Conservation (phyloP, 2,329 filamentous ascomycete genomes). For the Niveomyces coronatus region DNA sequence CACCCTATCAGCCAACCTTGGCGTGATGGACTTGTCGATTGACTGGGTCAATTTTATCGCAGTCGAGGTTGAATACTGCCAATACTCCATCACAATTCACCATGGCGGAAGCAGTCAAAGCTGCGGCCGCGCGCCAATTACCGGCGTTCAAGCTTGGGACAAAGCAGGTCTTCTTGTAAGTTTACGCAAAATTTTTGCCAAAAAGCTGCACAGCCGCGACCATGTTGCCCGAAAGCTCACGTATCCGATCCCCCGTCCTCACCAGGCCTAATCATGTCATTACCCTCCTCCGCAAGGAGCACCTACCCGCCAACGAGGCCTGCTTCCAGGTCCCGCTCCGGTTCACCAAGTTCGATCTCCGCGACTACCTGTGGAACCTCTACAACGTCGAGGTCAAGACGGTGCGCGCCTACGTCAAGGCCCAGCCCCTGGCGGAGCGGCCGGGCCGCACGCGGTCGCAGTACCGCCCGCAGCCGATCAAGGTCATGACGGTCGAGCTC, state of each 20-base stretch:
- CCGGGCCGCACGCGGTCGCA: slow-evolving; percentile 41
- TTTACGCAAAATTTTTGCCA: slow-evolving; percentile 1
- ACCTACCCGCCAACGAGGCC: slow-evolving; percentile 69
- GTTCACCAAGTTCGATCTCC: slow-evolving; percentile 93
- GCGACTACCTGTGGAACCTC: slow-evolving; percentile 83
- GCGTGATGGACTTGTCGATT: not conserved
- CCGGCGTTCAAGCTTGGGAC: slow-evolving; percentile 38
- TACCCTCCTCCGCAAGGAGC: slow-evolving; percentile 62
- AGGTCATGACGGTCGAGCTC: slow-evolving; percentile 94
- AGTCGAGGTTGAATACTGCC: not conserved
- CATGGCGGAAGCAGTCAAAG: slow-evolving; percentile 31
- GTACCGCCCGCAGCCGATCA: slow-evolving; percentile 62
- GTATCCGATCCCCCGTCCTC: too few relatives aligned
- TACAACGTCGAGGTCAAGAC: slow-evolving; percentile 66
- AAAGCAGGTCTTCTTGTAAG: slow-evolving; percentile 48
- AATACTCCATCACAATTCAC: slow-evolving; percentile 12
- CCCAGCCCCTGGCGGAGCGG: slow-evolving; percentile 45
- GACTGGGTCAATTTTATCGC: slow-evolving; percentile 4
- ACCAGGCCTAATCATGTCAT: slow-evolving; percentile 71
- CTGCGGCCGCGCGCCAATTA: slow-evolving; percentile 24
- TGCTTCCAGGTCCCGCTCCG: slow-evolving; percentile 83
- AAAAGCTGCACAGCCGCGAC: too few relatives aligned
- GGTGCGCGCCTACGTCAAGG: slow-evolving; percentile 70
- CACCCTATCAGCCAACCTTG: not conserved
- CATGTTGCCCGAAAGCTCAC: too few relatives aligned